Evolutionary conservation across 1,284 basidiomycete species (phyloP), one percentile per base, ranked within the genome.

Genomic region (Microbotryum saponariae): DNA sequence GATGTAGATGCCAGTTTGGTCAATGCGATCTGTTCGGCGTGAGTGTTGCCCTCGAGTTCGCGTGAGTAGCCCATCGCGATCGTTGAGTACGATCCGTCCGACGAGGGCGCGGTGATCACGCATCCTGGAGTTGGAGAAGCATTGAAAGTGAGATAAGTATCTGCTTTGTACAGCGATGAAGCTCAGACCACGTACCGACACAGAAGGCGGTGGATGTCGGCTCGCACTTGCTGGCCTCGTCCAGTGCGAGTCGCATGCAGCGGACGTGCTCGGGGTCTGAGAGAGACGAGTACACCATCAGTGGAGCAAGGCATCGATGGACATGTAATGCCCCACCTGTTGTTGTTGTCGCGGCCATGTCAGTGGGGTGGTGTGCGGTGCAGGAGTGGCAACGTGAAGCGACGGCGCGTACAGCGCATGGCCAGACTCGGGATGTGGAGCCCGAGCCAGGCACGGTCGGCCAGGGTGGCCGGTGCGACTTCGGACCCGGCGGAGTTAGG

Each of bases 1-100:
- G 61, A 5, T 16, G 69, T 67, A 10, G 81, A 77, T 25, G 55
- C 60, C 18, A 87, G 83, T 73, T 97, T 97, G 48, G 82, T 76
- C 52, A 98, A 78, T 0, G 94, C 93, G 73, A 94, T 96, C 25
- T 93, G 91, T 77, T 99, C 94, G 16, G 94, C 94, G 75, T 99
- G 96, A 2, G 94, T 97, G 75, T 97, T 98, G 56, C 93, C 94
- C 2, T 85, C 82, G 0, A 97, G 81, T 75, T 98, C 93, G 72
- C 96, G 82, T 44, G 92, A 97, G 77, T 86, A 94, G 29, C 93
- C 93, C 8, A 86, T 85, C 7, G 89, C 79, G 16, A 42, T 42
- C 14, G 37, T 18, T 10, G 29, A 98, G 77, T 46, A 89, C 76
- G 76, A 60, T 1, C 57, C 54, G 12, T 44, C 33, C 0, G 20